These are phyloP conservation scores for Nothophytophthora sp. DNA, from an alignment of 352 stramenopile genomes.

Conservation along the genomic window DNA sequence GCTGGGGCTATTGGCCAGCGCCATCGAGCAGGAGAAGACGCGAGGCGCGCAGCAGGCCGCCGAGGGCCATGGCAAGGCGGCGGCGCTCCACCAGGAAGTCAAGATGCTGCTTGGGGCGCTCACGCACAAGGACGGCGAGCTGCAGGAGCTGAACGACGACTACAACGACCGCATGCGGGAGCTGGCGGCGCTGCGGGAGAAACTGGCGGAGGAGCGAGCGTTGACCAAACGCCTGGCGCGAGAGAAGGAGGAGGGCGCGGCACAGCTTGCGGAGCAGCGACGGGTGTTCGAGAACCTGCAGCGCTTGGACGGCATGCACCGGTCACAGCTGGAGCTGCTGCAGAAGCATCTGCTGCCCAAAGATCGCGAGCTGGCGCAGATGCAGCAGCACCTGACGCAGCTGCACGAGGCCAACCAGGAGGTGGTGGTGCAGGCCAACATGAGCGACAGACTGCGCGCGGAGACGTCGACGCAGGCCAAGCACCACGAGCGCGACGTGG, in stretches of 20 bases:
- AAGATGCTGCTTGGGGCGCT: slow-evolving; percentile 70
- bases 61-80: slow-evolving; percentile 49
- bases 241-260: slow-evolving; percentile 45
- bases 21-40: slow-evolving; percentile 49
- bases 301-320: slow-evolving; percentile 69
- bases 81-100: slow-evolving; percentile 61
- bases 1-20: slow-evolving; percentile 43
- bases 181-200: slow-evolving; percentile 32
- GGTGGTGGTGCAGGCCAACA: slow-evolving; percentile 67
- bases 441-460: slow-evolving; percentile 60
- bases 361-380: slow-evolving; percentile 60
- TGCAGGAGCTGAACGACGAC: slow-evolving; percentile 33
- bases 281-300: slow-evolving; percentile 50
- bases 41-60: slow-evolving; percentile 38
- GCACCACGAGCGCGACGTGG: slow-evolving; percentile 46
- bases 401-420: slow-evolving; percentile 69
- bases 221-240: slow-evolving; percentile 23
- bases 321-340: slow-evolving; percentile 71
- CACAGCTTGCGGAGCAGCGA: slow-evolving; percentile 38
- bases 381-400: slow-evolving; percentile 60
- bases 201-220: slow-evolving; percentile 35
- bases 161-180: slow-evolving; percentile 30
- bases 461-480: slow-evolving; percentile 43
- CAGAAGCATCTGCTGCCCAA: slow-evolving; percentile 74
- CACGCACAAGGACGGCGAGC: slow-evolving; percentile 58